These are phyloP conservation scores for Cordyceps cicadae DNA, from an alignment of 2,329 filamentous ascomycete genomes.

Conservation along the genomic window DNA sequence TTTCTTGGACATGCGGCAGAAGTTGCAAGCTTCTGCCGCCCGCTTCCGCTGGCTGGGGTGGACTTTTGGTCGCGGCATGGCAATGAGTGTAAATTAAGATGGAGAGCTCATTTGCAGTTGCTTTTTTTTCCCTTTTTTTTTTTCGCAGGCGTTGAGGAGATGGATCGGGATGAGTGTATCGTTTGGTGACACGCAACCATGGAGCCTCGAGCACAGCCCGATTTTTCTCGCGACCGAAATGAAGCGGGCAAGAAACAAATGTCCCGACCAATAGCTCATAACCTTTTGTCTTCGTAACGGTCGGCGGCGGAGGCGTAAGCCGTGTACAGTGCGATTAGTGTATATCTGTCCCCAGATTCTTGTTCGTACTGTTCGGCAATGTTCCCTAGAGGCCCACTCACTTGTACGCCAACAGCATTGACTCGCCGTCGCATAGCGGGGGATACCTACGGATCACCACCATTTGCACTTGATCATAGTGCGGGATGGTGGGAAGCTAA, in stretches of 20 bases:
- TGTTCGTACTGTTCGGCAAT: slow-evolving; percentile 10
- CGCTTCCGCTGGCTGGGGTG: slow-evolving; percentile 39
- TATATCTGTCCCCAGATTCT: neutral
- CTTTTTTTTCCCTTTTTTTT: too few relatives aligned
- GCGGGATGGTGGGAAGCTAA: neutral
- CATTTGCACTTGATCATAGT: neutral
- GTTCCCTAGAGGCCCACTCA: neutral
- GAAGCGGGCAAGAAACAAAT: neutral
- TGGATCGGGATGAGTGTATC: neutral
- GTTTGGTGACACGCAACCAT: neutral
- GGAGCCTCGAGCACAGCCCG: neutral
- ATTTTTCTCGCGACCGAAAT: neutral
- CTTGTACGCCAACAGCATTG: neutral
- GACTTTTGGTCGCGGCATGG: slow-evolving; percentile 45
- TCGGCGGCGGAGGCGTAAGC: neutral
- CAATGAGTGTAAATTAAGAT: neutral
- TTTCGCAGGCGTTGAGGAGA: neutral
- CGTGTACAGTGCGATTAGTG: slow-evolving; percentile 4
- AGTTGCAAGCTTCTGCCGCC: slow-evolving; percentile 38
- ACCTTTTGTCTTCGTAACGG: neutral
- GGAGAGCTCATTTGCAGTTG: neutral
- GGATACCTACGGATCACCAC: neutral
- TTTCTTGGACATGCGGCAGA: slow-evolving; percentile 42
- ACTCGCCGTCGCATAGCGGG: neutral
- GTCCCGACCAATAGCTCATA: neutral